These are phyloP conservation scores for Phytophthora megakarya DNA, from an alignment of 352 stramenopile species.

Conservation along the genomic window DNA sequence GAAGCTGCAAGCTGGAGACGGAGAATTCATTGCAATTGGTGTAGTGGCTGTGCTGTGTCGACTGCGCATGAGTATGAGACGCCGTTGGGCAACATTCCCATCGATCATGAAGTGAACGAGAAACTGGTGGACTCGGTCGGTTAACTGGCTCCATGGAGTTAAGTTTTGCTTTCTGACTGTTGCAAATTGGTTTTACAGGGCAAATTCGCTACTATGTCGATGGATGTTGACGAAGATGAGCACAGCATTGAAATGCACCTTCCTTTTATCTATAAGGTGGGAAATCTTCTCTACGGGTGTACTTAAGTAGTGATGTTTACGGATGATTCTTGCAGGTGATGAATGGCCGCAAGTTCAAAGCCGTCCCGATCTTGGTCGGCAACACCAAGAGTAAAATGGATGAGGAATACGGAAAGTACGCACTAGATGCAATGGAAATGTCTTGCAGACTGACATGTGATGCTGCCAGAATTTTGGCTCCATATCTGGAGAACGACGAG, in stretches of 20 bases:
- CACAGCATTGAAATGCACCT: constrained; percentile 98
- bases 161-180: neutral
- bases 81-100: constrained; percentile 92
- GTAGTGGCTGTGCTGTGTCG: constrained; percentile 82
- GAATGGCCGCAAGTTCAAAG: constrained; percentile 78
- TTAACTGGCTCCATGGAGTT: neutral
- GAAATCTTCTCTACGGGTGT: neutral
- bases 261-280: constrained; percentile 93
- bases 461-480: constrained; percentile 79
- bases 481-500: constrained; percentile 90
- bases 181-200: constrained; percentile 35
- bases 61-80: constrained; percentile 91
- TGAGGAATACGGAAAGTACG: constrained; percentile 83
- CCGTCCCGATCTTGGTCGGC: constrained; percentile 96
- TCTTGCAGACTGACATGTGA: neutral
- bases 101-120: constrained; percentile 91
- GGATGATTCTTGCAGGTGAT: constrained; percentile 46
- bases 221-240: constrained; percentile 94
- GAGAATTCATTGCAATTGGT: neutral
- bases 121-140: constrained; percentile 85
- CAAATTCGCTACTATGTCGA: constrained; percentile 79
- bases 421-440: neutral
- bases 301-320: neutral
- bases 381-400: constrained; percentile 88
- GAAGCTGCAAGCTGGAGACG: neutral